Conservation (phyloP, 306 rosid species). For the Begonia fuchsioides region DNA sequence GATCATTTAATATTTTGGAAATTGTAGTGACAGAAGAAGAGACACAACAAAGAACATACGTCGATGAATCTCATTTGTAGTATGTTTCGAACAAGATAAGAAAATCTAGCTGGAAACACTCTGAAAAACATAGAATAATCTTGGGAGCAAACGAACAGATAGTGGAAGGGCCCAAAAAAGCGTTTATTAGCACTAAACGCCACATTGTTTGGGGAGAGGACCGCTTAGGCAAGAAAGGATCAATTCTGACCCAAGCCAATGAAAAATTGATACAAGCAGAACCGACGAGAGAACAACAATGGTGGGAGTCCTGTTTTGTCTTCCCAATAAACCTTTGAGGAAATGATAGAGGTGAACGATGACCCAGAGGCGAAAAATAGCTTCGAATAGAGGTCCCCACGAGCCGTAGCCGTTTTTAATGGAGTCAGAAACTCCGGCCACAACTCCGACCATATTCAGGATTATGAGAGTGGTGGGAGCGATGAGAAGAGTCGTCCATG, state of each 20-base stretch:
- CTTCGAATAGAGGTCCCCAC: conserved; percentile 85
- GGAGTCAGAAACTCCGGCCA: conserved; percentile 92
- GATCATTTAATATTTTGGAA: no score
- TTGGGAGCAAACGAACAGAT: not conserved
- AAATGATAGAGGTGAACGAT: conserved; percentile 86
- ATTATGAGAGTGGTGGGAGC: conserved; percentile 81
- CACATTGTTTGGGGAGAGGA: conserved; percentile 82
- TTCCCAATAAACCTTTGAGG: conserved; percentile 90
- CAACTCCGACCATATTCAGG: conserved; percentile 81
- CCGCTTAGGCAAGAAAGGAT: conserved; percentile 91
- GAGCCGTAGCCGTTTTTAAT: conserved; percentile 78
- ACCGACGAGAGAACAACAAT: conserved; percentile 81
- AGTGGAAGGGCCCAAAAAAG: conserved; percentile 10
- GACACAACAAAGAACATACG: no score
- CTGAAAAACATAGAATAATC: no score
- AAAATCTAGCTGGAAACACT: no score
- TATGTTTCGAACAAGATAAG: no score
- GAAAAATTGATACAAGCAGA: conserved; percentile 67
- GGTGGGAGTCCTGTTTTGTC: conserved; percentile 85
- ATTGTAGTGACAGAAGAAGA: no score
- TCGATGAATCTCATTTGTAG: no score
- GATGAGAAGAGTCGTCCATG: conserved; percentile 84
- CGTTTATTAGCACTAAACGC: conserved; percentile 55
- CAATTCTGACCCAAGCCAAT: conserved; percentile 78
- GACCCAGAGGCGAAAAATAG: conserved; percentile 87